Percentiles rank a stretch among this genome's conserved stretches.
Conservation (phyloP, 371 early-diverging fungal genomes). For the Mortierella sp. region DNA sequence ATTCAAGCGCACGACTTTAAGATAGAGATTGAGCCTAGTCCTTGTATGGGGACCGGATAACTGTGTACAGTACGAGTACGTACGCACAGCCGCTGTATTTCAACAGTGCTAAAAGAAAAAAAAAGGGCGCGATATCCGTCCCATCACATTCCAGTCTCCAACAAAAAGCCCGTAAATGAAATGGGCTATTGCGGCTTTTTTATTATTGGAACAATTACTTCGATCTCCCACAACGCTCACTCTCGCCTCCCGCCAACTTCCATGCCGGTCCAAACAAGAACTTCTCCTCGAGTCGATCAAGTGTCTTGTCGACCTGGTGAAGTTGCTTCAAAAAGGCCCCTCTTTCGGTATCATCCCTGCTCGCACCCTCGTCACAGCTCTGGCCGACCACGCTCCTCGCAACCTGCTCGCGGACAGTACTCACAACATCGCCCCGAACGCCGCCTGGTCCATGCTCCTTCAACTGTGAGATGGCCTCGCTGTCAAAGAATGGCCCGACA, state of each 20-base stretch:
- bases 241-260: slow-evolving; percentile 70
- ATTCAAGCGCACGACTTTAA: too few relatives aligned
- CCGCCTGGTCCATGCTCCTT: slow-evolving; percentile 9
- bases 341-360: not conserved
- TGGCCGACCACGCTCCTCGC: not conserved
- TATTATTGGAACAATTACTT: slow-evolving; percentile 17
- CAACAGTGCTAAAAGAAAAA: too few relatives aligned
- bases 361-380: not conserved
- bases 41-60: too few relatives aligned
- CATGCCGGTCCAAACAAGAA: slow-evolving; percentile 78
- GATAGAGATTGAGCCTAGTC: too few relatives aligned
- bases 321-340: slow-evolving; percentile 19
- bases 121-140: too few relatives aligned
- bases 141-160: too few relatives aligned
- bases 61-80: too few relatives aligned
- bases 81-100: too few relatives aligned
- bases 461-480: slow-evolving; percentile 14
- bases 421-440: not conserved
- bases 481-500: slow-evolving; percentile 54
- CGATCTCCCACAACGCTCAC: slow-evolving; percentile 82
- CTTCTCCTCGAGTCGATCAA: slow-evolving; percentile 40
- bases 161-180: too few relatives aligned
- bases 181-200: not conserved
- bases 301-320: slow-evolving; percentile 33
- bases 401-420: slow-evolving; percentile 1